phyloP scores from a whole-genome alignment of 2,329 filamentous ascomycete genomes.

The Penicillium digitatum region DNA sequence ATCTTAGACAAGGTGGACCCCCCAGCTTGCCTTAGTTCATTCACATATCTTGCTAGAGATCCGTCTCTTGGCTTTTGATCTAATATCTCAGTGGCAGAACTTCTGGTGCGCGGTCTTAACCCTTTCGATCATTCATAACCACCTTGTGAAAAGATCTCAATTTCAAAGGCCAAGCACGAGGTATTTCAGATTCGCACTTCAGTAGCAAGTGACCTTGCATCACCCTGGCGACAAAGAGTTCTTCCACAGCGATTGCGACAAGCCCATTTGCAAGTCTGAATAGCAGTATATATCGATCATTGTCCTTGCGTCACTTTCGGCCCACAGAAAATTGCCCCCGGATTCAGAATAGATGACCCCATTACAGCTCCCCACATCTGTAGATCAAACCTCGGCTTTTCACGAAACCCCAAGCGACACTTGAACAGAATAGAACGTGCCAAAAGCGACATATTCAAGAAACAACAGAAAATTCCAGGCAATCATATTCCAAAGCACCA shows the following conservation, averaged over 20 bases:
- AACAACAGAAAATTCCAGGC: conserved; percentile 10
- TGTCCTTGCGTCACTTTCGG: conserved; percentile 1
- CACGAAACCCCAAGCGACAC: neutral
- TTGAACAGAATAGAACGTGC: neutral
- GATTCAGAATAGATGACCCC: conserved; percentile 1
- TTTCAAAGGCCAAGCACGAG: conserved; percentile 5
- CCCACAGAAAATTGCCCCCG: neutral
- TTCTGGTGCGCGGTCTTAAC: neutral
- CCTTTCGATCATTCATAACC: neutral
- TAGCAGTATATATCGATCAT: conserved; percentile 4
- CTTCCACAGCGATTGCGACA: conserved; percentile 3
- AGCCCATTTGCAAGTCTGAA: neutral
- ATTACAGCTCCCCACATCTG: conserved; percentile 8
- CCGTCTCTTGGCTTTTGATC: neutral
- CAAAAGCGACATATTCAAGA: conserved; percentile 1
- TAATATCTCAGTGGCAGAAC: neutral
- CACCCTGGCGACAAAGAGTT: neutral
- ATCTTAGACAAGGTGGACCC: conserved; percentile 7
- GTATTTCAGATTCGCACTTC: conserved; percentile 10
- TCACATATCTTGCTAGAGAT: neutral
- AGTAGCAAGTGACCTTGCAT: conserved; percentile 13
- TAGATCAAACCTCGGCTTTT: conserved; percentile 11
- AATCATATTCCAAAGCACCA: conserved; percentile 13
- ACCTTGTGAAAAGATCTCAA: conserved; percentile 9
- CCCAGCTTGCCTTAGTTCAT: conserved; percentile 5